Evolutionary conservation across 2,329 filamentous ascomycete genomes (phyloP), one percentile per base, ranked within the genome.

Genomic region (Fusarium lateritium): DNA sequence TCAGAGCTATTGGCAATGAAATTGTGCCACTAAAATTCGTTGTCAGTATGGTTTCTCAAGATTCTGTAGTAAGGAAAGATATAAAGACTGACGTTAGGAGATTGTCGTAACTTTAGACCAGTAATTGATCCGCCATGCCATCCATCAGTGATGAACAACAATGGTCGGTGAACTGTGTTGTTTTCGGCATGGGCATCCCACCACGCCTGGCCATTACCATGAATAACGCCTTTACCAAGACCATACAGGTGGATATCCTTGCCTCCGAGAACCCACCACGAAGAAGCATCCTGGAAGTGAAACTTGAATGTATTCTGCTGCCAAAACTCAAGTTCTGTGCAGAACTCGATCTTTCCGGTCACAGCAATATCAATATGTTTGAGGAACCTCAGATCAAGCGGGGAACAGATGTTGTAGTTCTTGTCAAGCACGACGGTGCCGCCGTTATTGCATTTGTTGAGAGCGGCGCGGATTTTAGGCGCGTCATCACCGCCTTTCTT

Each of bases 261-360:
- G 31, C 75, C 75, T 28, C 75, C 75, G 14, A 52, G 49, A 72
- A 73, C 75, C 62, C 69, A 72, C 10, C 66, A 31, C 9, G 28
- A 57, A 3, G 86, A 75, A 86, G 85, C 84, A 67, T 91, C 90
- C 69, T 92, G 90, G 78, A 88, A 92, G 8, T 80, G 81, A 22
- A 89, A 88, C 54, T 84, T 83, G 81, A 91, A 92, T 24, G 84
- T 81, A 70, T 90, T 84, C 11, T 81, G 82, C 69, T 88, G 83
- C 90, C 90, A 92, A 77, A 91, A 91, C 64, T 87, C 83, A 14
- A 88, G 88, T 75, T 92, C 86, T 50, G 89, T 85, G 56, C 85
- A 86, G 78, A 92, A 92, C 54, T 85, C 81, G 40, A 91, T 83
- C 17, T 83, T 84, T 15, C 87, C 88, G 3, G 74, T 75, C 67